Evolutionary conservation across 148 eudicot genomes (phyloP).

Genomic region (Dianthus caryophyllus): DNA sequence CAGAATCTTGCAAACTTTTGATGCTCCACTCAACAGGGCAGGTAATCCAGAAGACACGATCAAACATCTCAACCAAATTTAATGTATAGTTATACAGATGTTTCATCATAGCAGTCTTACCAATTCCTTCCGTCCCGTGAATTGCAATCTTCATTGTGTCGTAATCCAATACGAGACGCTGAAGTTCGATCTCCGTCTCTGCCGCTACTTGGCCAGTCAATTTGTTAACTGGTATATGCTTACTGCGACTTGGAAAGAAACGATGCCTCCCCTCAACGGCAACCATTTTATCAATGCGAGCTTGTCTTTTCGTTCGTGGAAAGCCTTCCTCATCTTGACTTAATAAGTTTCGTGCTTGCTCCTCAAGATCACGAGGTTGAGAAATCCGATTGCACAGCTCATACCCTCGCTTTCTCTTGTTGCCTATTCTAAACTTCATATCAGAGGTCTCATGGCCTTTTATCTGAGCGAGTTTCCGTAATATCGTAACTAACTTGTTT

Average conservation of each 20-base stretch:
- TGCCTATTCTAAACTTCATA: neutral
- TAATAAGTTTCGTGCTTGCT: neutral
- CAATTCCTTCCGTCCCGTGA: conserved; percentile 15
- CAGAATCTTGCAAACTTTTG: conserved; percentile 13
- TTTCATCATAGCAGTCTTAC: conserved; percentile 24
- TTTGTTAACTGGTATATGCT: neutral
- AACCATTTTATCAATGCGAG: neutral
- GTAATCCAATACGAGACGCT: conserved; percentile 5
- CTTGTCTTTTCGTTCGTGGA: neutral
- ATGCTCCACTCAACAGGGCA: conserved; percentile 3
- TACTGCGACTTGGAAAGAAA: neutral
- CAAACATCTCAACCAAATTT: conserved; percentile 8
- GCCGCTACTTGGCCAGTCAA: conserved; percentile 2
- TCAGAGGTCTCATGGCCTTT: neutral
- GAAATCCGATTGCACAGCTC: neutral
- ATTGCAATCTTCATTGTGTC: conserved; percentile 12
- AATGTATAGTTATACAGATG: conserved; percentile 17
- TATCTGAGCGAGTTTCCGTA: neutral
- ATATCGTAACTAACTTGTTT: too few relatives aligned
- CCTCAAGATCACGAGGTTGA: neutral
- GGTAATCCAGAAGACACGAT: conserved; percentile 17
- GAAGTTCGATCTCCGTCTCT: neutral
- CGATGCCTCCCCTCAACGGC: neutral
- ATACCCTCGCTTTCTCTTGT: conserved; percentile 3
- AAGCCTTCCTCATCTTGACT: neutral